These are phyloP conservation scores for Melastoma malabathricum DNA, from an alignment of 345 rosid species.

Conservation along the genomic window DNA sequence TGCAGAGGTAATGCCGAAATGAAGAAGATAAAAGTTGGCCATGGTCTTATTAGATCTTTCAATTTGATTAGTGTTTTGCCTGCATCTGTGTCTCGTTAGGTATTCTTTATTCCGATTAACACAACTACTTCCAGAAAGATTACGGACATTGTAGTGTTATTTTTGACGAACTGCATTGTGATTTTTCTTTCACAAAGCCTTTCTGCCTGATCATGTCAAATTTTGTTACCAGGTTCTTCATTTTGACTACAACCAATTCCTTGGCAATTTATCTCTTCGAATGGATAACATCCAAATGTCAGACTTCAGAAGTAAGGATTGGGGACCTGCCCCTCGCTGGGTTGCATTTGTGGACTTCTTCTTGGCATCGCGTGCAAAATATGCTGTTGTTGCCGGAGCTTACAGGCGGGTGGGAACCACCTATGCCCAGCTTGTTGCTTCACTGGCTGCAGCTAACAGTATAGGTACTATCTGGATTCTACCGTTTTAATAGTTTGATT, in stretches of 20 bases:
- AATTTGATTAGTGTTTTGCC: too few species aligned
- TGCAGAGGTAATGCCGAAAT: conserved; percentile 54
- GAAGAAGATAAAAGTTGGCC: background rate
- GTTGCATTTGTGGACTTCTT: conserved; percentile 98
- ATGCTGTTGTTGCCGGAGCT: conserved; percentile 76
- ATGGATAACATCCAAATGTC: conserved; percentile 23
- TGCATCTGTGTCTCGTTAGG: too few species aligned
- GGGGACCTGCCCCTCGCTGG: conserved; percentile 99
- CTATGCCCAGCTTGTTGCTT: conserved; percentile 80
- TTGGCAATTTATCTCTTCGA: conserved; percentile 38
- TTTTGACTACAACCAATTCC: conserved; percentile 63
- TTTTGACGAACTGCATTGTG: background rate
- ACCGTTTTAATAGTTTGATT: background rate
- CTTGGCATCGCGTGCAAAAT: conserved; percentile 78
- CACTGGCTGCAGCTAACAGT: conserved; percentile 74
- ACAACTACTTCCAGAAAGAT: too few species aligned
- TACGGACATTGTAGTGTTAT: too few species aligned
- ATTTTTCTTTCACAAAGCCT: conserved; percentile 1
- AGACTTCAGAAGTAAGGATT: conserved; percentile 75
- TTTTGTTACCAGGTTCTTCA: conserved; percentile 48
- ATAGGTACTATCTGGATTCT: conserved; percentile 28
- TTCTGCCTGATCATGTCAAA: conserved; percentile 5
- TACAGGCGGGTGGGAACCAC: conserved; percentile 89
- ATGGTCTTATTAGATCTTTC: background rate
- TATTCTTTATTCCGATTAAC: too few species aligned